Base-by-base conservation (phyloP, 2,329 filamentous ascomycete species). In the Nemania sp. region DNA sequence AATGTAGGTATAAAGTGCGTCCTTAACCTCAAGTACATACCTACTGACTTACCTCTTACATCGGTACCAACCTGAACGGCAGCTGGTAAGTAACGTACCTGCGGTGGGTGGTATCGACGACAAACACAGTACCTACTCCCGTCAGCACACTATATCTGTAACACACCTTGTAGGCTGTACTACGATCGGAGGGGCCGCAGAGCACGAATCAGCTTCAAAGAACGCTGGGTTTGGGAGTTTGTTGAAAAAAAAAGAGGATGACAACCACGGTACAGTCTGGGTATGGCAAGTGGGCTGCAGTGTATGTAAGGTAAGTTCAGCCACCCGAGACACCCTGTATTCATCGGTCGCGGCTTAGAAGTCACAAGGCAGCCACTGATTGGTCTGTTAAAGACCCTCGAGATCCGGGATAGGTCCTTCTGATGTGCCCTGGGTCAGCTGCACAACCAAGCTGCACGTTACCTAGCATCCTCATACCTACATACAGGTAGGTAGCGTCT, bases 131-230 rank as follows among this genome's bases (percentile, higher is more conserved):
- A 24, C n/a, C 13, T 41, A 41, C 11, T 20, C 38, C 35, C 32
- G 53, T 56, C 22, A 18, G 20, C 43, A 45, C 26, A 47, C 55
- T 58, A 20, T 47, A 38, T 15, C 38, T 45, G 38, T 53, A 29
- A 62, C 58, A 15, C 47, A 29, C 32, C 24, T 43, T 15, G 38
- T 41, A 41, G 38, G 35, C 15, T 35, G 32, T 35, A 35, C 32
- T 35, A 35, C n/a, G 13, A 62, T 62, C 60, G 47, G 35, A 62
- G 43, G 26, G n/a, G 5, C 11, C 38, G 38, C 11, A 41, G 38
- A 41, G n/a, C 53, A 57, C 61, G 53, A 63, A 57, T 63, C 61
- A 63, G 29, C 38, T 47, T 29, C 32, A 24, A 22, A 43, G 41
- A 63, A 35, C 11, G 29, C 38, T 20, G 20, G 27, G 38, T 51